These are phyloP conservation scores for Stipa capillata DNA, from an alignment of 176 grass and related monocot species.

Conservation along the genomic window DNA sequence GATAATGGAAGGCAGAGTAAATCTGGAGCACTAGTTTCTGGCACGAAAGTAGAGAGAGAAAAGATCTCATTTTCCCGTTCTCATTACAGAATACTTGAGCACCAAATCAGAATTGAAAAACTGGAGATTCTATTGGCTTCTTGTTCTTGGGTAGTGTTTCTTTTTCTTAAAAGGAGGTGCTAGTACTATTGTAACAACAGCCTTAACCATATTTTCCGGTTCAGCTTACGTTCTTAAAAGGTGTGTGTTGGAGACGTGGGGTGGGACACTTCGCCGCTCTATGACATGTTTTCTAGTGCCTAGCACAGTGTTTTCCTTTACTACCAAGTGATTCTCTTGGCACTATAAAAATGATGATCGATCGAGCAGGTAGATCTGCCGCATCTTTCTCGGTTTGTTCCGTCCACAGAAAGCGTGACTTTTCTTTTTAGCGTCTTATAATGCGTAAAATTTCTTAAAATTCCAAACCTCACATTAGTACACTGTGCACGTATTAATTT, in stretches of 20 bases:
- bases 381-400: not conserved
- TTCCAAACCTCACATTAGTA: not conserved
- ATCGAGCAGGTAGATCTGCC: not conserved
- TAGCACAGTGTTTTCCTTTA: not conserved
- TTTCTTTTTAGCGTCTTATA: not conserved
- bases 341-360: not conserved
- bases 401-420: not conserved
- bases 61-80: not conserved
- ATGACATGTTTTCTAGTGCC: not conserved
- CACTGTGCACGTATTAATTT: not conserved
- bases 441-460: not conserved
- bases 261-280: not conserved
- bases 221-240: not conserved
- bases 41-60: not conserved
- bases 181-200: not conserved
- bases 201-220: not conserved
- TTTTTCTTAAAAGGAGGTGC: not conserved
- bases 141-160: not conserved
- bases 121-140: not conserved
- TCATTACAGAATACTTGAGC: too few species aligned
- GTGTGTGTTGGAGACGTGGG: not conserved
- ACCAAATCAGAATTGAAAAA: too few species aligned
- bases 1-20: too few species aligned
- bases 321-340: conserved; percentile 12
- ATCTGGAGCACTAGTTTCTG: not conserved